Percentiles rank a stretch among this genome's conserved stretches.
phyloP scores from a whole-genome alignment of 257 asterid species.

The Solanum megistacrolobum region DNA sequence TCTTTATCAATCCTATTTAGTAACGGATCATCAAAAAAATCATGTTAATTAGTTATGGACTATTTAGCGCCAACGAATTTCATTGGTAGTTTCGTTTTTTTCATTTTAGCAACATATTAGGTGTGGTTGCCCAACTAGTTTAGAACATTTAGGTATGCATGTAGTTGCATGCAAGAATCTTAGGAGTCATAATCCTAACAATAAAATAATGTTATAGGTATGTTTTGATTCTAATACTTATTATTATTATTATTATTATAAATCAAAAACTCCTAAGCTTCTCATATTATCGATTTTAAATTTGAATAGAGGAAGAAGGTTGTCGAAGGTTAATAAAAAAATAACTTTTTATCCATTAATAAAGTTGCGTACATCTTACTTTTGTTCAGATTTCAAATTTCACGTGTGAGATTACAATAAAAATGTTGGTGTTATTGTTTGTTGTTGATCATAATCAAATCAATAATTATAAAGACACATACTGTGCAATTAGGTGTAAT shows the following conservation, averaged over 20 bases:
- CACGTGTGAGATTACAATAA: rapidly evolving
- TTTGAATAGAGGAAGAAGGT: rapidly evolving
- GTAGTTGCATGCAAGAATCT: conserved; percentile 2
- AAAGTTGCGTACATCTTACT: not conserved
- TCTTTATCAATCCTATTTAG: not conserved
- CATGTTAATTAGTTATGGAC: not conserved
- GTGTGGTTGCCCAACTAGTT: conserved; percentile 15
- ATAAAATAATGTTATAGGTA: not conserved
- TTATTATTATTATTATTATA: not conserved
- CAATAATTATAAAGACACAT: not conserved
- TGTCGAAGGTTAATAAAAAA: not conserved
- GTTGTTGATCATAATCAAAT: not conserved
- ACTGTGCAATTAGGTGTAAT: not conserved
- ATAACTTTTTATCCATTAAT: rapidly evolving
- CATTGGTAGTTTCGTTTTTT: not conserved
- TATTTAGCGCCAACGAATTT: not conserved
- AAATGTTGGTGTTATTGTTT: not conserved
- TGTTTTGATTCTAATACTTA: not conserved
- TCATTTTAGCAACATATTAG: not conserved
- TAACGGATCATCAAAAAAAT: not conserved
- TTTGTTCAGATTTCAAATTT: rapidly evolving
- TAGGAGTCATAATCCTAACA: not conserved
- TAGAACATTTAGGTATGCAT: not conserved
- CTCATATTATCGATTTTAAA: rapidly evolving
- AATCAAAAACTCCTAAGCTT: not conserved